phyloP scores from a whole-genome alignment of 2,329 filamentous ascomycete genomes.

The Diplodia scrobiculata region DNA sequence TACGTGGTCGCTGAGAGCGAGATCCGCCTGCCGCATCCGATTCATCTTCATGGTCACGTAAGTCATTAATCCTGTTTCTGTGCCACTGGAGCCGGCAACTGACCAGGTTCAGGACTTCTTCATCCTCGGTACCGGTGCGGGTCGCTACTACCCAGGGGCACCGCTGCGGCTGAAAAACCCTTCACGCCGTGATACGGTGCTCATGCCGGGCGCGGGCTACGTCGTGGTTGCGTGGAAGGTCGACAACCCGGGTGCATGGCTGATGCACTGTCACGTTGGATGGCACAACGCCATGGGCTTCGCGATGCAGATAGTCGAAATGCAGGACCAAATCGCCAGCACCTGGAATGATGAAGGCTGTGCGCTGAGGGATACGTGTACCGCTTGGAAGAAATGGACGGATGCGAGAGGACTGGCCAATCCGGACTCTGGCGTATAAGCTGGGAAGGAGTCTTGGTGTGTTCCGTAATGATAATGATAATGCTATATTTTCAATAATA shows the following conservation, averaged over 20 bases:
- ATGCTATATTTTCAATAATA: background rate
- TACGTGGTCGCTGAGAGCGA: constrained; percentile 34
- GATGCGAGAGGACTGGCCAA: background rate
- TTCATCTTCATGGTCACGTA: constrained; percentile 46
- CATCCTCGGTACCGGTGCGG: constrained; percentile 44
- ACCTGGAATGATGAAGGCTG: constrained; percentile 7
- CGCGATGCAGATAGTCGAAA: constrained; percentile 53
- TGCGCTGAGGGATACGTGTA: constrained; percentile 8
- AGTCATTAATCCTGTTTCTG: background rate
- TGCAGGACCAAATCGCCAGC: constrained; percentile 14
- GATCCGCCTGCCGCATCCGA: constrained; percentile 46
- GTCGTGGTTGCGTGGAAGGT: constrained; percentile 57
- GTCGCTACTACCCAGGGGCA: constrained; percentile 40
- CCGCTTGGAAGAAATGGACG: constrained; percentile 8
- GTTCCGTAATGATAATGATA: constrained; percentile 5
- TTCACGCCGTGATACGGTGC: constrained; percentile 49
- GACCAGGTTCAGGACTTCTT: constrained; percentile 44
- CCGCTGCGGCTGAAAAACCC: constrained; percentile 46
- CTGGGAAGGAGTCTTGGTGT: background rate
- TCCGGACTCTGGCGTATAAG: constrained; percentile 12
- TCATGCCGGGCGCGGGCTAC: constrained; percentile 60
- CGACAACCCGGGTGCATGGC: constrained; percentile 54
- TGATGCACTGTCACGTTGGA: constrained; percentile 42
- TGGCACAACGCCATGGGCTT: constrained; percentile 49
- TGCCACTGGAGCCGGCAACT: background rate